Evolutionary conservation across 495 filamentous ascomycete species (phyloP).

Genomic region (Daldinia decipiens): DNA sequence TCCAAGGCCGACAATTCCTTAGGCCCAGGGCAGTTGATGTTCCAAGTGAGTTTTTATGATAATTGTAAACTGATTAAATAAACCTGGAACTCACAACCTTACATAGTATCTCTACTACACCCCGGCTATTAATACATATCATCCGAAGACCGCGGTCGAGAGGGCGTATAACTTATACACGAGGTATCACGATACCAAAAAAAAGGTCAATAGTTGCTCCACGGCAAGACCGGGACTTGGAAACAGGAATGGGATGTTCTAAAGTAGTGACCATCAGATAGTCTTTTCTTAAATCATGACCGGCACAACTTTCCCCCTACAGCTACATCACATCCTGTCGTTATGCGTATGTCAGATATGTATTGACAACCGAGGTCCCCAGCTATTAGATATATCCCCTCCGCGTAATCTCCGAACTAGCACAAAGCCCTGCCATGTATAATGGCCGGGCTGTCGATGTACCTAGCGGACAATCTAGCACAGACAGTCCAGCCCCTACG

Average conservation of each 20-base stretch:
- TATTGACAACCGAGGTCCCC: not conserved
- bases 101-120: too few relatives aligned
- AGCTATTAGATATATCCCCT: not conserved
- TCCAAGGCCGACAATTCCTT: too few relatives aligned
- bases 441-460: too few relatives aligned
- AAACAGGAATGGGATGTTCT: not conserved
- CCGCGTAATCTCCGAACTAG: constrained; percentile 3
- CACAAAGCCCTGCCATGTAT: not conserved
- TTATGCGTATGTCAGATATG: too few relatives aligned
- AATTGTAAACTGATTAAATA: not conserved
- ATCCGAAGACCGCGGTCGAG: not conserved
- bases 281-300: not conserved
- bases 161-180: not conserved
- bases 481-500: not conserved
- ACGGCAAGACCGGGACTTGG: not conserved
- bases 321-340: not conserved
- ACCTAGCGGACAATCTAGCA: too few relatives aligned
- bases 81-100: too few relatives aligned
- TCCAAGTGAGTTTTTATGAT: too few relatives aligned
- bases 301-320: not conserved
- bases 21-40: too few relatives aligned
- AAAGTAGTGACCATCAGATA: not conserved
- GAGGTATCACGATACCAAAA: not conserved
- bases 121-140: too few relatives aligned
- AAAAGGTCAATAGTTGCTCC: not conserved